Evolutionary conservation across 2,329 filamentous ascomycete species (phyloP), one percentile per base, ranked within the genome.

Genomic region (Scolecobasidium constrictum): DNA sequence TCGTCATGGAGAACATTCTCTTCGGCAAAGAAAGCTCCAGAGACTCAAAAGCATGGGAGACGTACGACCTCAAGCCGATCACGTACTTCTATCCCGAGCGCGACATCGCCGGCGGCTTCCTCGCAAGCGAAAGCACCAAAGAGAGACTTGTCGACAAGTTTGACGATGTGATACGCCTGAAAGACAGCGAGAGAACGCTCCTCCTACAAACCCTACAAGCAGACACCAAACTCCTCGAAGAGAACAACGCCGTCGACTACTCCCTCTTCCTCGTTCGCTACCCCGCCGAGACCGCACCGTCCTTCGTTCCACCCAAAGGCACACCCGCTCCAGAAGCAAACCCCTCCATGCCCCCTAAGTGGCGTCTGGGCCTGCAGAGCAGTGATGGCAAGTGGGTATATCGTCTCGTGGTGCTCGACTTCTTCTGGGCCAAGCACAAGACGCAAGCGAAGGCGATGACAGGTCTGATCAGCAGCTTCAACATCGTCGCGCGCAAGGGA

Each of bases 341-440:
- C 12, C 4, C 44, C 12, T 40, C 44, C 7, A 31, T 31, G 9
- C 26, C 26, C 26, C 26, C 26, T 9, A 61, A 61, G 4, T 86
- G 81, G 81, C 67, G 81, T 9, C 71, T 65, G 0, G 82, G 82
- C 0, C 53, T 85, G 0, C 50, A 60, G 1, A 81, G 78, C 7
- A 64, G 69, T 0, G 77, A 84, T 51, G 74, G 74, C 0, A 75
- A 75, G 50, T 81, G 78, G 67, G 64, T 78, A 11, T 86, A 84
- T 52, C 71, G 81, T 3, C 78, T 73, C 3, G 71, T 79, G 0
- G 60, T 86, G 12, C 64, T 86, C 23, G 83, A 86, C 57, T 86
- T 87, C 61, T 85, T 86, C 64, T 86, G 82, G 82, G 75, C 80
- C 0, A 83, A 81, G 59, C 80, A 85, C 58, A 81, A 79, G 50